Evolutionary conservation across 192 early-diverging fungal genomes (phyloP).

Genomic region (Haplosporangium gracile): DNA sequence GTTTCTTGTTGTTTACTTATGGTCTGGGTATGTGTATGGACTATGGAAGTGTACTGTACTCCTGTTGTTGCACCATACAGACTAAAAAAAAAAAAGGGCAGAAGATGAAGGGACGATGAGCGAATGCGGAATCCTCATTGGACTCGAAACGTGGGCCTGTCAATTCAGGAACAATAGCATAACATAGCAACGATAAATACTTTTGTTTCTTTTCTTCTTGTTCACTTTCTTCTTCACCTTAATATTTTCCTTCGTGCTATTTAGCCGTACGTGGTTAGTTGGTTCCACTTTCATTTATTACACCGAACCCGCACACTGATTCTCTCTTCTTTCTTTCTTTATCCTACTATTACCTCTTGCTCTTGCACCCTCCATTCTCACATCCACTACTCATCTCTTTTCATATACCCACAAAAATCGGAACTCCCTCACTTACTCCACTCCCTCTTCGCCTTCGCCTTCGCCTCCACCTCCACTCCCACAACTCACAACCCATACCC

Average conservation of each 20-base stretch:
- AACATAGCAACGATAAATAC: too few relatives aligned
- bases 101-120: neutral
- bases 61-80: neutral
- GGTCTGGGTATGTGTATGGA: neutral
- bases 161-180: too few relatives aligned
- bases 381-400: neutral
- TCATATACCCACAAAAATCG: neutral
- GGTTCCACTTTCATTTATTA: neutral
- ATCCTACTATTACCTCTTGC: neutral
- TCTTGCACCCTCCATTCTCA: neutral
- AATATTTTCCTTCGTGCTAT: too few relatives aligned
- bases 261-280: neutral
- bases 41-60: neutral
- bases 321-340: neutral
- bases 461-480: neutral
- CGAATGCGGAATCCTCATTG: neutral
- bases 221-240: neutral
- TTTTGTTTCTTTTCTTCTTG: neutral
- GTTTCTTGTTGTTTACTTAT: neutral
- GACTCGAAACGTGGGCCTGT: neutral
- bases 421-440: neutral
- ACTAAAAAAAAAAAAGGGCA: neutral
- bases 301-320: neutral
- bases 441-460: neutral
- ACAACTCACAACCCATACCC: neutral